These are phyloP conservation scores for Vitellaria paradoxa DNA, from an alignment of 179 eudicot species.

Conservation along the genomic window DNA sequence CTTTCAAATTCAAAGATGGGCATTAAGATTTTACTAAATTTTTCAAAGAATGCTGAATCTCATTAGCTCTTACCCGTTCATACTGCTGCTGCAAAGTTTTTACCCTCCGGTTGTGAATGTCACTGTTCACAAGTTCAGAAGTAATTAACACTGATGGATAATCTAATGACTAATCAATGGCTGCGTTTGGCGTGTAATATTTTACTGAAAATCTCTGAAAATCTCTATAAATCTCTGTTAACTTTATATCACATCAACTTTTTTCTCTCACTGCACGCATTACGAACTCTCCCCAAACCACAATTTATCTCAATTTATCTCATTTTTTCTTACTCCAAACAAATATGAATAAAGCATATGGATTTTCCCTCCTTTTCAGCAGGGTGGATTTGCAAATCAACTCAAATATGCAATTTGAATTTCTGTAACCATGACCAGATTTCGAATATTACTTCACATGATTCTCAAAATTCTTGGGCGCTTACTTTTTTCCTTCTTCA, in stretches of 20 bases:
- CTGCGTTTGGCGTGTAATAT: too few relatives aligned
- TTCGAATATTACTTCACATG: not conserved
- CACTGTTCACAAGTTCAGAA: slow-evolving; percentile 29
- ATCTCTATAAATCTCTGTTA: too few relatives aligned
- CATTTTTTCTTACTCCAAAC: too few relatives aligned
- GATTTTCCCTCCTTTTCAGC: not conserved
- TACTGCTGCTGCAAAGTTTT: slow-evolving; percentile 55
- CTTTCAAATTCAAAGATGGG: not conserved
- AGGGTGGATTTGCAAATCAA: not conserved
- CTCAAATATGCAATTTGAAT: not conserved
- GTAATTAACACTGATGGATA: too few relatives aligned
- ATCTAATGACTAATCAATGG: too few relatives aligned
- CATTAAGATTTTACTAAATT: not conserved
- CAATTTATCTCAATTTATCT: too few relatives aligned
- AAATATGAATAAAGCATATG: not conserved
- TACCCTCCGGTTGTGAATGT: slow-evolving; percentile 39
- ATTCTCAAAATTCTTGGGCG: not conserved
- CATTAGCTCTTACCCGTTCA: slow-evolving; percentile 40
- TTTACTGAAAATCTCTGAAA: too few relatives aligned
- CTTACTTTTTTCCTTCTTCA: not conserved
- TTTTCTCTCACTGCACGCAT: too few relatives aligned
- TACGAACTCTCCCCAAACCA: too few relatives aligned
- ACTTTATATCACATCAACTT: too few relatives aligned
- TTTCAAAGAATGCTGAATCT: not conserved
- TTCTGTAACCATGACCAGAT: not conserved